Evolutionary conservation across 305 asterid species (phyloP), one percentile per base, ranked within the genome.

Genomic region (Coffea humblotiana): DNA sequence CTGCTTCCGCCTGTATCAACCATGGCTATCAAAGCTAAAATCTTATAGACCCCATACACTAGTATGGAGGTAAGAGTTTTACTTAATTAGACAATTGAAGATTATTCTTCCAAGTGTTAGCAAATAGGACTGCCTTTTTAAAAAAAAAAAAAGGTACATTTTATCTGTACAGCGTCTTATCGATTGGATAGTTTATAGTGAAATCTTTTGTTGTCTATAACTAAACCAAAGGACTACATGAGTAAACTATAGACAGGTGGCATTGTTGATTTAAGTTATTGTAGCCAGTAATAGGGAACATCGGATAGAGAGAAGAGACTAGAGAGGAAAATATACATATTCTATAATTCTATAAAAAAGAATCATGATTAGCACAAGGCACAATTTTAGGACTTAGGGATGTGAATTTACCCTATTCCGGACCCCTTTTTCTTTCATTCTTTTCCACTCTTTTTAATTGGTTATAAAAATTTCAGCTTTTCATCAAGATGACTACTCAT

Each of bases 1-100:
- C 97, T 83, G 89, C 92, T 71, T 86, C 75, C n/a, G 97, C 97
- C 97, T 94, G 87, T 72, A 65, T 10, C 65, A 32, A 37, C 11
- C 19, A 54, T 23, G 63, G 40, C 66, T 27, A 48, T 13, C 37
- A 35, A 49, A 48, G 29, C 19, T 11, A 58, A 61, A 58, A 11
- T 25, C 35, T 35, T 8, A 19, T 37, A 19, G 74, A 75, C n/a
- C 63, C 14, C 2, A 29, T 14, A 13, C 6, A 29, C 45, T 10
- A 32, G 11, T 63, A 25, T 63, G 7, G 27, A 63, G 68, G 16
- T 63, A 8, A n/a, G 6, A 61, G 18, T n/a, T 63, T 63, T 6
- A 0, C 32, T 10, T 4, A 1, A 25, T 25, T 11, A 25, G 43
- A 63, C 16, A 11, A 10, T 60, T 8, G 65, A 6, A 16, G 63